Conservation (phyloP, 228 moss, liverwort and hornwort genomes). For the Sphagnum fallax region DNA sequence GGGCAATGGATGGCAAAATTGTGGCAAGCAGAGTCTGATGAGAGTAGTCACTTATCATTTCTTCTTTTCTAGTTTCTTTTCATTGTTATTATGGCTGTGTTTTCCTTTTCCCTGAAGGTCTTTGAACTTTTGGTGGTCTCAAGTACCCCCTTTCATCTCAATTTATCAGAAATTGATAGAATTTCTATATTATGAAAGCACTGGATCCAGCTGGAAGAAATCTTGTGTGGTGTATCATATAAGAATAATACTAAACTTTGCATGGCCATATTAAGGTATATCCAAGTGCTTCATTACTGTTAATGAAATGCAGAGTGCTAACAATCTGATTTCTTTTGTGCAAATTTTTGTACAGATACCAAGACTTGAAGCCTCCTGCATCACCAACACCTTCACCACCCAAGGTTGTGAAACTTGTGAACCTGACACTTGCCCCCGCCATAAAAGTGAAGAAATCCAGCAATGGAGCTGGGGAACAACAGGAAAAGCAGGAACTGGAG, state of each 20-base stretch:
- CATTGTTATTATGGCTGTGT: neutral
- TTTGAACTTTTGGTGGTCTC: neutral
- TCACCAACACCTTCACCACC: constrained; percentile 33
- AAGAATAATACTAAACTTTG: neutral
- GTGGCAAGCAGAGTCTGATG: neutral
- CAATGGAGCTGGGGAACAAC: neutral
- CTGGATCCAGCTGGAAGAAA: neutral
- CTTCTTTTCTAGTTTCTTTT: neutral
- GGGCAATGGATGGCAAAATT: neutral
- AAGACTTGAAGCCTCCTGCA: constrained; percentile 37
- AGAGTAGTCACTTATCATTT: neutral
- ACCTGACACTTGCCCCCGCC: neutral
- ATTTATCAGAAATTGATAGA: neutral
- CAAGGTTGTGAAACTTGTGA: neutral
- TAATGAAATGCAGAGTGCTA: neutral
- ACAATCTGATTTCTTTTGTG: neutral
- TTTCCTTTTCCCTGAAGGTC: neutral
- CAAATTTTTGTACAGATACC: constrained; percentile 19
- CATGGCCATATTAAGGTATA: neutral
- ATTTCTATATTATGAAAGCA: neutral
- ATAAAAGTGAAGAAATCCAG: neutral
- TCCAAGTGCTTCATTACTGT: neutral
- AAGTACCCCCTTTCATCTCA: no score
- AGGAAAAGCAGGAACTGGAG: constrained; percentile 8
- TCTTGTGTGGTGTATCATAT: neutral